Conservation (phyloP, 306 rosid species). For the Luffa acutangula region DNA sequence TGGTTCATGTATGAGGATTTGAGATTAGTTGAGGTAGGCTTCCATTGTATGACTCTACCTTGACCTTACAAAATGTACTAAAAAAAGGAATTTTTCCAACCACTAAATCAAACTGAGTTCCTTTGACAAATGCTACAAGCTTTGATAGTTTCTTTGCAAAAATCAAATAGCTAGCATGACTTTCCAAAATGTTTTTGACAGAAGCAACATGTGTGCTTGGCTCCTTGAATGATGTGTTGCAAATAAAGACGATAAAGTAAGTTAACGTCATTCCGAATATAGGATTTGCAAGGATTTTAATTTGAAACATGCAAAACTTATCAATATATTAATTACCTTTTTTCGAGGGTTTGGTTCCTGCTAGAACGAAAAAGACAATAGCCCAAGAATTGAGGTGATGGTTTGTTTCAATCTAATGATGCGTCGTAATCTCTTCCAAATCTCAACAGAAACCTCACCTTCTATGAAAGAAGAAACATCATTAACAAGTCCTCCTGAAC, state of each 20-base stretch:
- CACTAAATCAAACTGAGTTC: conserved; percentile 97
- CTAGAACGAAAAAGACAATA: conserved; percentile 74
- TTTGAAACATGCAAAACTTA: conserved; percentile 8
- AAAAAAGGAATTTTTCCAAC: conserved; percentile 28
- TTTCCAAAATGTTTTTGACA: conserved; percentile 81
- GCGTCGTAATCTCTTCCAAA: conserved; percentile 85
- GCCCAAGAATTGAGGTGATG: conserved; percentile 85
- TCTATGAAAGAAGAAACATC: conserved; percentile 16
- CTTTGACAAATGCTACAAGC: conserved; percentile 95
- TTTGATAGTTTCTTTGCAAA: conserved; percentile 90
- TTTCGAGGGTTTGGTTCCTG: conserved; percentile 57
- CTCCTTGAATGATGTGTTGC: conserved; percentile 76
- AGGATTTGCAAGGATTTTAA: conserved; percentile 10
- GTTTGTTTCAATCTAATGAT: conserved; percentile 48
- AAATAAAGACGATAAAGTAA: conserved; percentile 7
- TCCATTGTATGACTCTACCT: too few species aligned
- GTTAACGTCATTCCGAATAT: conserved; percentile 15
- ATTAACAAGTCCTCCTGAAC: conserved; percentile 10
- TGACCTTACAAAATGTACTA: neutral
- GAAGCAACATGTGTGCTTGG: conserved; percentile 82
- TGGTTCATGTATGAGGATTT: too few species aligned
- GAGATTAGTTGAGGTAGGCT: too few species aligned
- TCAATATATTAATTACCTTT: conserved; percentile 33
- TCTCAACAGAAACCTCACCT: conserved; percentile 97
- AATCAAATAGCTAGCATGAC: conserved; percentile 91